Conservation (phyloP, 164 flowering plant species). For the Berberis vulgaris region DNA sequence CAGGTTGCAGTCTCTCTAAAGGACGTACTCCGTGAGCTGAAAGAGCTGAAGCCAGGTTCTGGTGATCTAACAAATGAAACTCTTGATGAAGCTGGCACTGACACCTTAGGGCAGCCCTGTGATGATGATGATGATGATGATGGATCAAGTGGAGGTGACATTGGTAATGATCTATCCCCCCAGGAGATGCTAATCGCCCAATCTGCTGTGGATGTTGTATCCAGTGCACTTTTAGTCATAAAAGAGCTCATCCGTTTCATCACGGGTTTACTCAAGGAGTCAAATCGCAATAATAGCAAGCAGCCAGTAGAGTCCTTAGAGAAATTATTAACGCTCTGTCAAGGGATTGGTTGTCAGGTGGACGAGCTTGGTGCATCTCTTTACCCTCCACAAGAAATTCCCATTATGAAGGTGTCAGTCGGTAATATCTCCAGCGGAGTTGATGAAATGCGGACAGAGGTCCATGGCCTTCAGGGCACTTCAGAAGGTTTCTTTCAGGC, state of each 20-base stretch:
- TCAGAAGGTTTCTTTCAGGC: conserved; percentile 44
- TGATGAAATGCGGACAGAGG: conserved; percentile 28
- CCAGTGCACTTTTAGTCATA: conserved; percentile 38
- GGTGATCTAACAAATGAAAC: conserved; percentile 20
- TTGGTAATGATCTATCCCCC: conserved; percentile 65
- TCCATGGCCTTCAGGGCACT: conserved; percentile 24
- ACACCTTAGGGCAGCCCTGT: conserved; percentile 13
- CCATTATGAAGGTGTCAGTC: conserved; percentile 32
- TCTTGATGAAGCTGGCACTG: conserved; percentile 14
- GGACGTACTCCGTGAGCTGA: conserved; percentile 91
- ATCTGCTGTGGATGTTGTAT: conserved; percentile 35
- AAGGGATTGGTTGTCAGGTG: conserved; percentile 51
- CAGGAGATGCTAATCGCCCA: conserved; percentile 77
- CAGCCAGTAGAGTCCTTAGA: conserved; percentile 51
- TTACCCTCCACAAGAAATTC: conserved; percentile 81
- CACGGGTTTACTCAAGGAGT: conserved; percentile 46
- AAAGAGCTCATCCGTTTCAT: conserved; percentile 80
- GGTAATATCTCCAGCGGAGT: conserved; percentile 30
- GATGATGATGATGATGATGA: conserved; percentile 16
- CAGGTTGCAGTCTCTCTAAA: conserved; percentile 76
- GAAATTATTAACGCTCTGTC: conserved; percentile 46
- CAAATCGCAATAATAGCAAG: conserved; percentile 18
- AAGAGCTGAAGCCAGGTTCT: conserved; percentile 64
- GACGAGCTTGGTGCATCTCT: conserved; percentile 91
- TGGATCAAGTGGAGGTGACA: conserved; percentile 35